Evolutionary conservation across 192 early-diverging fungal genomes (phyloP).

Genomic region (Entophlyctis helioformis): DNA sequence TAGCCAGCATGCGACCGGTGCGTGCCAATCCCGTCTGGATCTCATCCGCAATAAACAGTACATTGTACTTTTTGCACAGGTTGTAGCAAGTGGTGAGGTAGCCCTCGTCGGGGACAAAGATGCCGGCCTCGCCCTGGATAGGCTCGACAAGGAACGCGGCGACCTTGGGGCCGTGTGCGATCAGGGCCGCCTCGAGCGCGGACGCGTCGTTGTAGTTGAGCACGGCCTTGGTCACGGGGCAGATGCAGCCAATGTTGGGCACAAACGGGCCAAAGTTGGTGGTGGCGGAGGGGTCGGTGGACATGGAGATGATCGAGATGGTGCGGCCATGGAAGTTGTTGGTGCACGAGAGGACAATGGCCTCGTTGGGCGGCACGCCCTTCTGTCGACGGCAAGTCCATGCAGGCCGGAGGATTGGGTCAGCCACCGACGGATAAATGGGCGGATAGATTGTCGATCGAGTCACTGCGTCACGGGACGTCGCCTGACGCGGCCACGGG

Average conservation of each 20-base stretch:
- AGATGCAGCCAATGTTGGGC: conserved; percentile 69
- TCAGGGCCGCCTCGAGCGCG: conserved; percentile 79
- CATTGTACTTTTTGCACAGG: conserved; percentile 95
- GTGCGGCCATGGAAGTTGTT: conserved; percentile 98
- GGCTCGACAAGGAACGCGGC: conserved; percentile 97
- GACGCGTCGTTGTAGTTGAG: conserved; percentile 78
- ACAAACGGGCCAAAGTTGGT: conserved; percentile 89
- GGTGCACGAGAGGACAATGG: conserved; percentile 69
- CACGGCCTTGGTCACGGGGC: conserved; percentile 53
- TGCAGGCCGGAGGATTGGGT: no score
- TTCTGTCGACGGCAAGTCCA: conserved; percentile 29
- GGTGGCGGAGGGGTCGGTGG: conserved; percentile 77
- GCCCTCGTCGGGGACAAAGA: conserved; percentile 86
- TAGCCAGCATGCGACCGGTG: conserved; percentile 88
- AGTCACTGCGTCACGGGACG: no score
- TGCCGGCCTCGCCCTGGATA: conserved; percentile 97
- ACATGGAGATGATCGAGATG: conserved; percentile 86
- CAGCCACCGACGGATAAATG: no score
- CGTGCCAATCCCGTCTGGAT: conserved; percentile 94
- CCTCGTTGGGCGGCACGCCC: conserved; percentile 65
- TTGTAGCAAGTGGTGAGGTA: conserved; percentile 79
- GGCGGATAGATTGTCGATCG: no score
- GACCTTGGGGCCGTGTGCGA: conserved; percentile 67
- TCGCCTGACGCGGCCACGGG: no score
- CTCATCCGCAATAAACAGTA: conserved; percentile 95